Conservation (phyloP, 495 filamentous ascomycete genomes). For the Talaromyces trachyspermus region DNA sequence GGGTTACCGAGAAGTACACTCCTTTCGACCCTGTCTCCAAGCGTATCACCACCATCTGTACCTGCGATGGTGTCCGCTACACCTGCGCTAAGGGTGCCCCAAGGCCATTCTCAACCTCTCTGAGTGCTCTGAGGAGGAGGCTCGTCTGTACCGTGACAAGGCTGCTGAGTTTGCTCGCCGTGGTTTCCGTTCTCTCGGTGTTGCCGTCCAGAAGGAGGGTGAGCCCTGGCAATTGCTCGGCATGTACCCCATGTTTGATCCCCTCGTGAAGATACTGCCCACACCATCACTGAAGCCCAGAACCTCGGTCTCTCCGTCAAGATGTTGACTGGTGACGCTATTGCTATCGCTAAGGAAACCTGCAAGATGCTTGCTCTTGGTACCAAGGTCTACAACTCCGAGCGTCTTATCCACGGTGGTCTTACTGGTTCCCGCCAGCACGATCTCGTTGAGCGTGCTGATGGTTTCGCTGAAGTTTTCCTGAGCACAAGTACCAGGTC, state of each 20-base stretch:
- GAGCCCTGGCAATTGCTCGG: conserved; percentile 62
- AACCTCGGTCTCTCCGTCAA: conserved; percentile 69
- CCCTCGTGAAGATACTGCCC: conserved; percentile 71
- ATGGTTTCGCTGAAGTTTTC: conserved; percentile 72
- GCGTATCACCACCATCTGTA: conserved; percentile 62
- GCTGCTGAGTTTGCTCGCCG: conserved; percentile 66
- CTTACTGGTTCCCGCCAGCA: conserved; percentile 65
- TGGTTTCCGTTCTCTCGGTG: conserved; percentile 77
- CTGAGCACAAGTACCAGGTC: conserved; percentile 74
- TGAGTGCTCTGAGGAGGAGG: conserved; percentile 56
- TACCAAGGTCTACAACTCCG: conserved; percentile 74
- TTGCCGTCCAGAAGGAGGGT: conserved; percentile 61
- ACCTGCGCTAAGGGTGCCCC: conserved; percentile 64
- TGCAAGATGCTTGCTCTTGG: conserved; percentile 73
- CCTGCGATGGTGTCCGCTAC: conserved; percentile 60
- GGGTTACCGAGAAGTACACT: conserved; percentile 68
- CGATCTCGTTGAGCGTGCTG: conserved; percentile 68
- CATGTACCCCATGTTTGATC: conserved; percentile 74
- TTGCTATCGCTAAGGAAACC: conserved; percentile 73
- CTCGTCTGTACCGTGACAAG: conserved; percentile 60
- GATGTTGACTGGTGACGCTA: conserved; percentile 75
- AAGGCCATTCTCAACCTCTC: conserved; percentile 64
- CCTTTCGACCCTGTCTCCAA: conserved; percentile 75
- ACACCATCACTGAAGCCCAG: conserved; percentile 71
- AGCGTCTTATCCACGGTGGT: conserved; percentile 67